These are phyloP conservation scores for Erysimum cheiranthoides DNA, from an alignment of 345 rosid genomes.

Conservation along the genomic window DNA sequence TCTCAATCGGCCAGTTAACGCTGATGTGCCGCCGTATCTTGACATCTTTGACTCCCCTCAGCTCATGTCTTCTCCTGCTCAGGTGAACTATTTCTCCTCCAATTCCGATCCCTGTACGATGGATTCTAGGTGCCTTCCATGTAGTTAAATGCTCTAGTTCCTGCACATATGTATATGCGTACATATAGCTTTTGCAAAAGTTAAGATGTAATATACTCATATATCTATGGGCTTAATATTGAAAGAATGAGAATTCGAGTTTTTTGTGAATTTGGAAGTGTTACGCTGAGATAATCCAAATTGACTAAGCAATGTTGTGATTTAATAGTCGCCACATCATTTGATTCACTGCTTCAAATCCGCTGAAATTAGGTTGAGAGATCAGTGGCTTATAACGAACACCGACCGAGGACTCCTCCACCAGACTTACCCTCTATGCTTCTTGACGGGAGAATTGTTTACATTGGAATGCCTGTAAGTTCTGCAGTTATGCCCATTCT, in stretches of 20 bases:
- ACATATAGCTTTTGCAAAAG: neutral
- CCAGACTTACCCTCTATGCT: constrained; percentile 87
- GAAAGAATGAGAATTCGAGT: neutral
- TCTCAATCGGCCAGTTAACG: constrained; percentile 52
- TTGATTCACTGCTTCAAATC: constrained; percentile 19
- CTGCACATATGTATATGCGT: neutral
- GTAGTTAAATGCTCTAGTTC: neutral
- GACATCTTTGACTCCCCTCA: constrained; percentile 76
- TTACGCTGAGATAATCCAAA: neutral
- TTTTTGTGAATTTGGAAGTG: neutral
- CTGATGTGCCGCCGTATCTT: constrained; percentile 70
- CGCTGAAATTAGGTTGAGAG: constrained; percentile 61
- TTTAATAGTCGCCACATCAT: neutral
- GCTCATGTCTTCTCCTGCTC: constrained; percentile 87
- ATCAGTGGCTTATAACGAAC: constrained; percentile 67
- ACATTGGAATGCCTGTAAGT: constrained; percentile 94
- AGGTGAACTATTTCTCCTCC: constrained; percentile 45
- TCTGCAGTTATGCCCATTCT: neutral
- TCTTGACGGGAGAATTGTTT: constrained; percentile 78
- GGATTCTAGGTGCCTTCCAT: neutral
- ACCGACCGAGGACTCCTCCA: constrained; percentile 67
- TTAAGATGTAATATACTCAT: neutral
- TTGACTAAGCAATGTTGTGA: constrained; percentile 1
- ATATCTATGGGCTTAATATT: constrained; percentile 11
- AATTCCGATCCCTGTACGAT: neutral